Base-by-base conservation (phyloP, 2,329 filamentous ascomycete species). In the Trichoderma arundinaceum region DNA sequence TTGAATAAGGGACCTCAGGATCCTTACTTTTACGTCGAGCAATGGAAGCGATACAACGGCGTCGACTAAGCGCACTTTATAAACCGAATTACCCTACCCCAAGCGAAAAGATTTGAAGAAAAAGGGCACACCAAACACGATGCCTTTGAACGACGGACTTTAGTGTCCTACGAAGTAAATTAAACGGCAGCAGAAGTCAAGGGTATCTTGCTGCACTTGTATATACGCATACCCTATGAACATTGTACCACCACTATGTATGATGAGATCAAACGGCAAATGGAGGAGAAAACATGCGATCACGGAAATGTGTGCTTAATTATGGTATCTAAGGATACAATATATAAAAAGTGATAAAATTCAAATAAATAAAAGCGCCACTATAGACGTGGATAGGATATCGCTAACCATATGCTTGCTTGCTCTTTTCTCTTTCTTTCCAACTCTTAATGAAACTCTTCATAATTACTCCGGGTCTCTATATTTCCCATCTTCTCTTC, bases 31-130 rank as follows among this genome's bases (percentile, higher is more conserved):
- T 91, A 90, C 74, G 78, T 91, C 53, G 79, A 84, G 69, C 82
- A 83, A 72, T 91, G 89, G 89, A 91, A 91, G 81, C 73, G 77
- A 9, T 86, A 88, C 78, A 91, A 91, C 72, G 88, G 88, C 1
- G 74, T 86, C 53, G 84, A 87, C 48, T 88, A 77, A 81, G 66
- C 7, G 48, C 22, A 10, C 9, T 22, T 22, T 33, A 43, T 12
- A 7, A 22, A 62, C 3, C 22, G 32, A 44, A 43, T n/a, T 39
- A 53, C 33, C 17, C n/a, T 22, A 17, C 44, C n/a, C 10, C 33
- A 10, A n/a, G 32, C 19, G 12, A 44, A 17, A 53, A 33, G 46
- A 33, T n/a, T 28, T 28, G 38, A 44, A 35, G 17, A 33, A 3
- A 44, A 12, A 54, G 28, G 7, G 22, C 32, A 43, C 7, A 7